Conservation (phyloP, 495 filamentous ascomycete species). For the Podospora conica region DNA sequence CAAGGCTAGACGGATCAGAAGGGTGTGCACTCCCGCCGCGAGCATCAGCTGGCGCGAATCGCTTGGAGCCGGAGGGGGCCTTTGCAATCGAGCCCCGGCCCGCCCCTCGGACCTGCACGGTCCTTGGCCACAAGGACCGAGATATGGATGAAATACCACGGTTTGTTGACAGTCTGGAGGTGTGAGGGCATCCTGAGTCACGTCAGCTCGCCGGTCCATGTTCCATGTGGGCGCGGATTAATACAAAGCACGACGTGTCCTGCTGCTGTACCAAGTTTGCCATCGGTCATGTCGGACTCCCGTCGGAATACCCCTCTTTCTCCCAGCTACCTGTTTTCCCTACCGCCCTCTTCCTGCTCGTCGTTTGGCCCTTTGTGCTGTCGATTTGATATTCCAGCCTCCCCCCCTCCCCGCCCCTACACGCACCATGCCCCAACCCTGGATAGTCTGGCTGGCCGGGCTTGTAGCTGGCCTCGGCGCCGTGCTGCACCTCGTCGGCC, state of each 20-base stretch:
- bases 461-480: slow-evolving; percentile 17
- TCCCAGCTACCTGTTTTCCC: too few relatives aligned
- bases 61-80: too few relatives aligned
- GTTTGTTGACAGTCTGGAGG: background rate
- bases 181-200: background rate
- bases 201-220: too few relatives aligned
- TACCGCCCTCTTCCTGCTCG: too few relatives aligned
- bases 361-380: too few relatives aligned
- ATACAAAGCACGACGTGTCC: background rate
- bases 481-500: slow-evolving; percentile 25
- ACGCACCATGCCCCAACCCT: slow-evolving; percentile 5
- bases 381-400: background rate
- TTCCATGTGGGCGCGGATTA: background rate
- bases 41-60: too few relatives aligned
- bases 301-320: too few relatives aligned
- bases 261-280: too few relatives aligned
- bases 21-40: background rate
- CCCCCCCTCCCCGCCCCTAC: background rate
- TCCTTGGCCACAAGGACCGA: background rate
- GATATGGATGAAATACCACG: background rate
- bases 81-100: background rate
- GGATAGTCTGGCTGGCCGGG: slow-evolving; percentile 21
- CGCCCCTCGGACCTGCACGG: background rate
- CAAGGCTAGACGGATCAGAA: background rate
- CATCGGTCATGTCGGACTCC: too few relatives aligned